These are phyloP conservation scores for Mucor indicus DNA, from an alignment of 371 early-diverging fungal species.

Conservation along the genomic window DNA sequence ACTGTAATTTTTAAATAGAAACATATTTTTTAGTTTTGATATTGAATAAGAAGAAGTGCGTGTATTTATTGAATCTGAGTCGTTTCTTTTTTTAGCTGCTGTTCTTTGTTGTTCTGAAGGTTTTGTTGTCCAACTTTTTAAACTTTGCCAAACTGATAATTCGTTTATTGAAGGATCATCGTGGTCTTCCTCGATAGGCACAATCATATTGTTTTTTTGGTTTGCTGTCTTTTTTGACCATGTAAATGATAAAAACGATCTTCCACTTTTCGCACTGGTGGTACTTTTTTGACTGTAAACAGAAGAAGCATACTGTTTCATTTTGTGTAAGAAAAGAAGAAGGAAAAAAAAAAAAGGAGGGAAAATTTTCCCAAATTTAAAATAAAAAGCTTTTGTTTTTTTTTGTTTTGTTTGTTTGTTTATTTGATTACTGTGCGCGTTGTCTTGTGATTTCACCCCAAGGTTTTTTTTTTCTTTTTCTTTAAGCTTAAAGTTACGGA, in stretches of 20 bases:
- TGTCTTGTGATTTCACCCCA: too few relatives aligned
- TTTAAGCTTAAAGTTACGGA: too few relatives aligned
- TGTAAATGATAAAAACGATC: slow-evolving; percentile 36
- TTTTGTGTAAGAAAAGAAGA: slow-evolving; percentile 5
- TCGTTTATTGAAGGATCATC: neutral
- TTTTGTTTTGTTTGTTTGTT: too few relatives aligned
- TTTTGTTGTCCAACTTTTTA: slow-evolving; percentile 24
- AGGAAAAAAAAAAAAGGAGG: slow-evolving; percentile 17
- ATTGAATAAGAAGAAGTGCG: slow-evolving; percentile 22
- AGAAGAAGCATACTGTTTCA: slow-evolving; percentile 35
- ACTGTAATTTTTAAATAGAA: too few relatives aligned
- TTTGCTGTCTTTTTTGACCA: slow-evolving; percentile 9
- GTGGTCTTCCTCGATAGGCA: too few relatives aligned
- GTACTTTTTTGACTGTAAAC: slow-evolving; percentile 44
- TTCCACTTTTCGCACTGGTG: slow-evolving; percentile 39
- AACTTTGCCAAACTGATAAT: slow-evolving; percentile 21
- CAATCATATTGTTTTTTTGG: too few relatives aligned
- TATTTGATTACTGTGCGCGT: too few relatives aligned
- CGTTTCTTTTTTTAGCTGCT: slow-evolving; percentile 13
- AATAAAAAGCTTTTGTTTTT: too few relatives aligned
- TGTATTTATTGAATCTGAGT: slow-evolving; percentile 25
- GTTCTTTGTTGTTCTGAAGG: neutral
- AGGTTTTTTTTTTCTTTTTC: too few relatives aligned
- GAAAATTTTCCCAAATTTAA: too few relatives aligned
- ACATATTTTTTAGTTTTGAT: slow-evolving; percentile 3